Evolutionary conservation across 257 asterid species (phyloP).

Genomic region (Solanum microdontum): DNA sequence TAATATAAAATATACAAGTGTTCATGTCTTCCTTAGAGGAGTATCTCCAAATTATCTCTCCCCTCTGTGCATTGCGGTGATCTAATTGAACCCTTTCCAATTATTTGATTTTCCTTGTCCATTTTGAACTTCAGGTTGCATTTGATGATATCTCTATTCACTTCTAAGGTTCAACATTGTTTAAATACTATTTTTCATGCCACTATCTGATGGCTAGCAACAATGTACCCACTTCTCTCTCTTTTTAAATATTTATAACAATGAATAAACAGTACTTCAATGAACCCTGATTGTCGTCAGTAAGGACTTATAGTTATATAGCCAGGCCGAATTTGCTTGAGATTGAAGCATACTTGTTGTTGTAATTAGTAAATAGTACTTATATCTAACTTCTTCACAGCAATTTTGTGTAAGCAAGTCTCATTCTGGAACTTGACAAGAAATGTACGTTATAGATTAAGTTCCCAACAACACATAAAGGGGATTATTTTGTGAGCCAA

Average conservation of each 20-base stretch:
- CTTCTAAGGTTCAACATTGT: neutral
- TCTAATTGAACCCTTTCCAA: neutral
- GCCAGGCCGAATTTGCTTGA: neutral
- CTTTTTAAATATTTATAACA: too few relatives aligned
- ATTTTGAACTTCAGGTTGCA: neutral
- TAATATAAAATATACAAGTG: neutral
- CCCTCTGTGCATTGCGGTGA: neutral
- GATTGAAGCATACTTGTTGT: neutral
- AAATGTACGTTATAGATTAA: neutral
- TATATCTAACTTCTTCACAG: neutral
- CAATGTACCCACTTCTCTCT: too few relatives aligned
- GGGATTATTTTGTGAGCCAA: neutral
- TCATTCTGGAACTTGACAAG: neutral
- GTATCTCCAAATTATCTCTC: neutral
- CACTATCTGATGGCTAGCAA: too few relatives aligned
- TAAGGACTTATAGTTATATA: neutral
- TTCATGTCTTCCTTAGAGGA: neutral
- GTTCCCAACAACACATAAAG: neutral
- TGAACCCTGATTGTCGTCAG: neutral
- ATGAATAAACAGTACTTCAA: neutral
- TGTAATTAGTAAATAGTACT: neutral
- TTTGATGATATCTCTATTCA: neutral
- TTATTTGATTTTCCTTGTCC: neutral
- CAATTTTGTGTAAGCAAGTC: neutral
- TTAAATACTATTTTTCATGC: neutral